Evolutionary conservation across 164 flowering plant species (phyloP), one percentile per base, ranked within the genome.

Genomic region (Kingdonia uniflora): DNA sequence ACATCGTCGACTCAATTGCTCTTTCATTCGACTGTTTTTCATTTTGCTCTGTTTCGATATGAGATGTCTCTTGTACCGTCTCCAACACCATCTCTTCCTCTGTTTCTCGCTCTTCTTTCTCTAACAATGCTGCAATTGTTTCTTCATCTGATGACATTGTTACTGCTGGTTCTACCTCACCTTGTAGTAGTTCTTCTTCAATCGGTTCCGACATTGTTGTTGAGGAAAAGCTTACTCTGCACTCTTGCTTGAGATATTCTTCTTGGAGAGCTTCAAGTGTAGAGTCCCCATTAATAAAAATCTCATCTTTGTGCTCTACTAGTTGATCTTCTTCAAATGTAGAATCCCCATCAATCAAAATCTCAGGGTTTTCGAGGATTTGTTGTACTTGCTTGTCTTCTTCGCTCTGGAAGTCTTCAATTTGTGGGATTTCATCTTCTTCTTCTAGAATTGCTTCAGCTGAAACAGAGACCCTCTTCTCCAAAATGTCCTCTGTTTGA

Each of bases 271-370:
- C 10, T 57, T 20, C 15, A 23, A 23, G 8, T 3, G 6, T 29
- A 29, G 35, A 29, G 6, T 29, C 35, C 8, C 35, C 35, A 29
- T 29, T 29, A 8, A 3, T 29, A 29, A 29, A 29, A 29, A 29
- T 29, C 22, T 44, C 21, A 10, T 19, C 35, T 2, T 19, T 33
- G 4, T 44, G 56, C 19, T 65, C 57, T 3, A 41, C 17, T 54
- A 42, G 60, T 37, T 37, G 26, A 29, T 33, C 62, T 60, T 66
- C 65, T 40, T 40, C 45, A 15, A 17, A 14, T 37, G 60, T 35
- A 39, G 51, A 50, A 17, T 25, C n/a, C n/a, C n/a, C 57, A 41
- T 19, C 33, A 6, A 51, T 44, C 19, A 38, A 6, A 11, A 45
- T 37, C 29, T 22, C 49, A n/a, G n/a, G n/a, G n/a, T n/a, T n/a